These are phyloP conservation scores for Beauveria scarabaeidicola DNA, from an alignment of 2,329 filamentous ascomycete species.

Conservation along the genomic window DNA sequence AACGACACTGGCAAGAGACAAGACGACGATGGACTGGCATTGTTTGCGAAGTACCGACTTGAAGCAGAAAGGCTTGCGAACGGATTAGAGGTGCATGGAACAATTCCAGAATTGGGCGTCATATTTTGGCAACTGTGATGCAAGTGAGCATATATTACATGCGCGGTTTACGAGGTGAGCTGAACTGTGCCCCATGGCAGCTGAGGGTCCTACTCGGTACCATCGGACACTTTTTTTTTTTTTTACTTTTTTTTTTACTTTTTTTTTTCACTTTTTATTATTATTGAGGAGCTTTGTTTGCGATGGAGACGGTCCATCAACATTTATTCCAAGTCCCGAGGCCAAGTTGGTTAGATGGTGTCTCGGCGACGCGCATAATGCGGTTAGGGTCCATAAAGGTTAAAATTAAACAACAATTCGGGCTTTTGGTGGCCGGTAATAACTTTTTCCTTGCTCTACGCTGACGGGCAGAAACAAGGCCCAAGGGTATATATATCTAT, in stretches of 20 bases:
- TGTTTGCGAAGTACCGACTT: conserved; percentile 3
- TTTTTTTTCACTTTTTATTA: too few species aligned
- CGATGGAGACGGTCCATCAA: not conserved
- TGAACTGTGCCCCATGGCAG: not conserved
- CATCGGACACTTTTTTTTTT: not conserved
- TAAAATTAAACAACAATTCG: too few species aligned
- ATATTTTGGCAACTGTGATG: not conserved
- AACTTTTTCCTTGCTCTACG: not conserved
- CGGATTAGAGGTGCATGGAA: not conserved
- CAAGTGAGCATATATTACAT: not conserved
- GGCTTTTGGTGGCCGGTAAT: not conserved
- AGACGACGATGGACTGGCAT: not conserved
- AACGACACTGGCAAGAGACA: not conserved
- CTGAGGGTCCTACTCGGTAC: not conserved
- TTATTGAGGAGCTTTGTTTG: too few species aligned
- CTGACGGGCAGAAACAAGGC: not conserved
- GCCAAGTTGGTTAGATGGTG: not conserved
- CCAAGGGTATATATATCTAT: not conserved
- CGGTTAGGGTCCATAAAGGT: too few species aligned
- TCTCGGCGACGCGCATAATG: not conserved
- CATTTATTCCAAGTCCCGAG: too few species aligned
- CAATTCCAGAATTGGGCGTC: not conserved
- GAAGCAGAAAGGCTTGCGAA: conserved; percentile 5
- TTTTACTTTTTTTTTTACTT: not conserved
- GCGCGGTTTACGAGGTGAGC: not conserved